Evolutionary conservation across 306 rosid species (phyloP).

Genomic region (Mimosa pudica): DNA sequence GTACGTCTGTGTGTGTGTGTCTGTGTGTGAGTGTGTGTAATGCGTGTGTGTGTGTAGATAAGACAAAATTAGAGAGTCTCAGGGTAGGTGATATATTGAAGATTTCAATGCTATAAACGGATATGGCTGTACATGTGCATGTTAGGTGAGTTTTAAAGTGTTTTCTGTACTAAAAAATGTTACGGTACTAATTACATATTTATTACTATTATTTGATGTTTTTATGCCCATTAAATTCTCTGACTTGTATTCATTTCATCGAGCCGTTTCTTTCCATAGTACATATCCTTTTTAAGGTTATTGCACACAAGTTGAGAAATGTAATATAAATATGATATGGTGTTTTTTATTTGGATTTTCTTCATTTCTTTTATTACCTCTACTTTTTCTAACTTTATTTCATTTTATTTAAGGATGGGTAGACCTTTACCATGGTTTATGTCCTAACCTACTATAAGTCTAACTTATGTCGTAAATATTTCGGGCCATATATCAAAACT

Average conservation of each 20-base stretch:
- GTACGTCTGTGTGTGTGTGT: too few species aligned
- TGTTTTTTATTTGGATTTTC: too few species aligned
- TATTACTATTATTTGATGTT: not conserved
- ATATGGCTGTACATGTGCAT: not conserved
- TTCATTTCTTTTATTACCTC: too few species aligned
- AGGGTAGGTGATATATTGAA: not conserved
- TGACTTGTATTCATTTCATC: not conserved
- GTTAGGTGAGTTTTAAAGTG: not conserved
- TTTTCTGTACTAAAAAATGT: not conserved
- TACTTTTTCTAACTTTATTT: too few species aligned
- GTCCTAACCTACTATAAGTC: too few species aligned
- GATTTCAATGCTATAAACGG: not conserved
- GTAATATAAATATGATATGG: not conserved
- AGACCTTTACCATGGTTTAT: too few species aligned
- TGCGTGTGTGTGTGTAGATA: not conserved
- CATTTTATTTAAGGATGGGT: too few species aligned
- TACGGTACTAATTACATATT: not conserved
- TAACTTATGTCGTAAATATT: too few species aligned
- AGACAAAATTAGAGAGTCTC: not conserved
- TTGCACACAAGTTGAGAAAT: not conserved
- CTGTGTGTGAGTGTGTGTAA: too few species aligned
- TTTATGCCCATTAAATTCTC: not conserved
- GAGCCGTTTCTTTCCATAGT: not conserved
- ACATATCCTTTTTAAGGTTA: not conserved
- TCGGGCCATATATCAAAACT: too few species aligned